These are phyloP conservation scores for Pholiota microspora DNA, from an alignment of 768 basidiomycete species.

Conservation along the genomic window DNA sequence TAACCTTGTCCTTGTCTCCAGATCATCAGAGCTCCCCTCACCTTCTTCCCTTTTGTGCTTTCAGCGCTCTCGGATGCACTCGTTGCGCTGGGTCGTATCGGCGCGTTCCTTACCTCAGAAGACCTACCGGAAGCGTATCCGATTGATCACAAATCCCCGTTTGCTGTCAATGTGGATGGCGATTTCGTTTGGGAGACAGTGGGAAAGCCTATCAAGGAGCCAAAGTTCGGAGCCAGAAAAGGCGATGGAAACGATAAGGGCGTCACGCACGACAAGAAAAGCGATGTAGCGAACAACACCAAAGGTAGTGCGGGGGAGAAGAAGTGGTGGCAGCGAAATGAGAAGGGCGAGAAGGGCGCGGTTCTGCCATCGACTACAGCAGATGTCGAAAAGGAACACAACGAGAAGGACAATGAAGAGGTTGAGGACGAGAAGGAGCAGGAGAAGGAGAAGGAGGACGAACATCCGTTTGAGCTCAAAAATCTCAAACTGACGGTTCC, in stretches of 20 bases:
- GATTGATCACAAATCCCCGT: constrained; percentile 34
- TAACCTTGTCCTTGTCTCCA: constrained; percentile 16
- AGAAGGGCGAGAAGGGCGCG: constrained; percentile 11
- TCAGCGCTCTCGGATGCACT: constrained; percentile 47
- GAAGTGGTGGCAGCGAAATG: constrained; percentile 16
- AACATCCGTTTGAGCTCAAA: constrained; percentile 51
- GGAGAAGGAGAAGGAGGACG: constrained; percentile 23
- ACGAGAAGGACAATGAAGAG: background rate
- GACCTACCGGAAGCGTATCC: constrained; percentile 48
- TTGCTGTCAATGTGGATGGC: constrained; percentile 47
- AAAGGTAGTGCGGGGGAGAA: constrained; percentile 2
- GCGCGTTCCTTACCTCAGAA: constrained; percentile 49
- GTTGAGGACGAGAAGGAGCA: constrained; percentile 7
- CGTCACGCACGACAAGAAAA: background rate
- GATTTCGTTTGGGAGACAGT: constrained; percentile 53
- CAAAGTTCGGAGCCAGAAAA: constrained; percentile 16
- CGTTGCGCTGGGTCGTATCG: constrained; percentile 51
- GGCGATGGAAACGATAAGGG: too few species aligned
- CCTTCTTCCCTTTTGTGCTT: constrained; percentile 54
- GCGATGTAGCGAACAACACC: background rate
- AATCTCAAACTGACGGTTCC: constrained; percentile 46
- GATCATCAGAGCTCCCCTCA: constrained; percentile 58
- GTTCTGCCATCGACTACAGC: constrained; percentile 1
- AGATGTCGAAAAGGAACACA: constrained; percentile 4
- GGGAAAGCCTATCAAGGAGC: constrained; percentile 14